These are phyloP conservation scores for Noccaea caerulescens DNA, from an alignment of 345 rosid genomes.

Conservation along the genomic window DNA sequence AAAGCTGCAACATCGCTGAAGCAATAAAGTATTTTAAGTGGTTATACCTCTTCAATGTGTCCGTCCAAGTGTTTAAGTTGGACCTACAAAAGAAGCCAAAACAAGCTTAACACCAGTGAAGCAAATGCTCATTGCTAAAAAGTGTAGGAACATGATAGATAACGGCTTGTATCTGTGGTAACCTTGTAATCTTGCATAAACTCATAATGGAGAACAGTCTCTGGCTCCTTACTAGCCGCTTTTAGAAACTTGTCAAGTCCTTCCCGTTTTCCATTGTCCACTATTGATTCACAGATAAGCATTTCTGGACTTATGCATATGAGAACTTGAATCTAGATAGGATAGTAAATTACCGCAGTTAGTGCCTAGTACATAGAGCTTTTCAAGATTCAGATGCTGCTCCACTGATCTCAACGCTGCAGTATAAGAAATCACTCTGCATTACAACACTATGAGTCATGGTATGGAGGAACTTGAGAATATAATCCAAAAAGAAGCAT, in stretches of 20 bases:
- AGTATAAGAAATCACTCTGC: slow-evolving; percentile 89
- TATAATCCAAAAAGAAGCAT: slow-evolving; percentile 17
- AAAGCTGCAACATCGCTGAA: slow-evolving; percentile 47
- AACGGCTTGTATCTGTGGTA: slow-evolving; percentile 24
- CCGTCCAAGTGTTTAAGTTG: slow-evolving; percentile 97
- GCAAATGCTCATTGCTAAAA: slow-evolving; percentile 8
- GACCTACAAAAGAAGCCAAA: slow-evolving; percentile 55
- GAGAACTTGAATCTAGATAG: not conserved
- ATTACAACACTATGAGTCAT: slow-evolving; percentile 74
- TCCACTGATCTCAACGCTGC: slow-evolving; percentile 98
- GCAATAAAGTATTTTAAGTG: slow-evolving; percentile 11
- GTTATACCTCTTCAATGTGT: slow-evolving; percentile 87
- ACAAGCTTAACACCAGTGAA: slow-evolving; percentile 24
- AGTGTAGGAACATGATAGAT: slow-evolving; percentile 2
- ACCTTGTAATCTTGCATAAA: slow-evolving; percentile 99
- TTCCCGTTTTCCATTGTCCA: slow-evolving; percentile 95
- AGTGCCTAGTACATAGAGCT: slow-evolving; percentile 95
- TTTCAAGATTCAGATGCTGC: slow-evolving; percentile 80
- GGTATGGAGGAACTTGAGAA: slow-evolving; percentile 43
- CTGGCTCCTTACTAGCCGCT: slow-evolving; percentile 90
- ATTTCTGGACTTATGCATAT: not conserved
- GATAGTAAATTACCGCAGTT: slow-evolving; percentile 71
- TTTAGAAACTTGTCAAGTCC: slow-evolving; percentile 93
- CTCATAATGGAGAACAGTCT: slow-evolving; percentile 94
- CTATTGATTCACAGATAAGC: slow-evolving; percentile 48